A percentile compares a stretch with the other conserved stretches of the same genome.
phyloP scores from a whole-genome alignment of 2,329 filamentous ascomycete species.

The Fusarium nelsonii region DNA sequence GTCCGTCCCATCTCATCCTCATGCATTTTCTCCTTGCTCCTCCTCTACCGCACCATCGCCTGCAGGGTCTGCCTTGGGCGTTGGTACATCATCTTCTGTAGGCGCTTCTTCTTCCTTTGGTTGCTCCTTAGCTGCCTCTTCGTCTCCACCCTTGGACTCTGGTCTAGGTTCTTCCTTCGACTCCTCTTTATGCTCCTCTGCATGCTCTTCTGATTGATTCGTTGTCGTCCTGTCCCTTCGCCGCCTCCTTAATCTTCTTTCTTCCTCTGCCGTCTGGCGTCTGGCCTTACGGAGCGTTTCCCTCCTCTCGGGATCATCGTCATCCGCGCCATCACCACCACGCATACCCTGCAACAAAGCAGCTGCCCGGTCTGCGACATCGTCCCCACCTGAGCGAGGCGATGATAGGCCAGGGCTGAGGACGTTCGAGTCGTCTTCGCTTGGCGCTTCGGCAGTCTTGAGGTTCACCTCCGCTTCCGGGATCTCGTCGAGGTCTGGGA shows the following conservation, averaged over 20 bases:
- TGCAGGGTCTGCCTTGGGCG: slow-evolving; percentile 35
- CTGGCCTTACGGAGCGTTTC: slow-evolving; percentile 71
- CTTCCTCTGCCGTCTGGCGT: slow-evolving; percentile 83
- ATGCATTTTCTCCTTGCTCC: slow-evolving; percentile 43
- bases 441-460: slow-evolving; percentile 53
- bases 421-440: slow-evolving; percentile 63
- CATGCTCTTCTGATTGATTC: slow-evolving; percentile 49
- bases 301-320: slow-evolving; percentile 63
- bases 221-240: slow-evolving; percentile 71
- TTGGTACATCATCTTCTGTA: slow-evolving; percentile 37
- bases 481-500: slow-evolving; percentile 76
- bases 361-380: slow-evolving; percentile 87
- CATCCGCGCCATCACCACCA: slow-evolving; percentile 70
- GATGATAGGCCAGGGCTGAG: slow-evolving; percentile 65
- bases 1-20: slow-evolving; percentile 33
- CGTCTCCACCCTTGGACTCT: slow-evolving; percentile 26
- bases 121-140: slow-evolving; percentile 27
- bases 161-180: slow-evolving; percentile 41
- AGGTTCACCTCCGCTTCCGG: slow-evolving; percentile 64
- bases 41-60: slow-evolving; percentile 31
- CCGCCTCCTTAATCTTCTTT: slow-evolving; percentile 75
- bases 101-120: slow-evolving; percentile 27
- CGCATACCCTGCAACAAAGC: slow-evolving; percentile 86
- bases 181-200: slow-evolving; percentile 44
- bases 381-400: slow-evolving; percentile 68